Evolutionary conservation across 2,329 filamentous ascomycete genomes (phyloP), one percentile per base, ranked within the genome.

Genomic region (Aspergillus carbonarius): DNA sequence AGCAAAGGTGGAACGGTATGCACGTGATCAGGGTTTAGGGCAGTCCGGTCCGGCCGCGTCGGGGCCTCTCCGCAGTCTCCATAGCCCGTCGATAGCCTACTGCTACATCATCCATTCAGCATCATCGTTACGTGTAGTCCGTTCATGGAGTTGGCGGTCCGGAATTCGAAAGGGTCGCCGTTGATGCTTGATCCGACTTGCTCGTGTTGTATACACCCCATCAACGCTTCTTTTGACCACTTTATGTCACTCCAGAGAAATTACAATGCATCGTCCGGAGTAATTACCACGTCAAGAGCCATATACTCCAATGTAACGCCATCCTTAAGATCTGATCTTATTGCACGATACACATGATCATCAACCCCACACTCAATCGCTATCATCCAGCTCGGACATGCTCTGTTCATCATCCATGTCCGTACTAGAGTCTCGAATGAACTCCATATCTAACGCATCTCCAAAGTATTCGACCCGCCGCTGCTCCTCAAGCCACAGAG

Each of bases 21-120:
- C 37, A 58, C 48, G 50, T 60, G 60, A 66, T 74, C 76, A 74
- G 76, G 68, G 75, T 75, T 75, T 78, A 77, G 59, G 39, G 17
- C 17, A 30, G 20, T 51, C 51, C 50, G 53, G 51, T 51, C 51
- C 50, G 53, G 51, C 50, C 49, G 50, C 39, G 42, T 47, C 44
- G 53, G 52, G 53, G 44, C 30, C 30, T 62, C 60, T 58, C 60
- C 60, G 59, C 58, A 58, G 44, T 60, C 55, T 34, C 25, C 34
- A 27, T 30, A 17, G 49, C n/a, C 47, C 30, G 20, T n/a, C n/a
- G n/a, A n/a, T 27, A 27, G n/a, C 4, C 32, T 15, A 15, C 25
- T 54, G 13, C 9, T 27, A 27, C 20, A 39, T 52, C 18, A 39
- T 52, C 20, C 49, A 53, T 39, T 27, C 20, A 17, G 23, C 10